These are phyloP conservation scores for Beauveria brongniartii DNA, from an alignment of 2,329 filamentous ascomycete genomes.

Conservation along the genomic window DNA sequence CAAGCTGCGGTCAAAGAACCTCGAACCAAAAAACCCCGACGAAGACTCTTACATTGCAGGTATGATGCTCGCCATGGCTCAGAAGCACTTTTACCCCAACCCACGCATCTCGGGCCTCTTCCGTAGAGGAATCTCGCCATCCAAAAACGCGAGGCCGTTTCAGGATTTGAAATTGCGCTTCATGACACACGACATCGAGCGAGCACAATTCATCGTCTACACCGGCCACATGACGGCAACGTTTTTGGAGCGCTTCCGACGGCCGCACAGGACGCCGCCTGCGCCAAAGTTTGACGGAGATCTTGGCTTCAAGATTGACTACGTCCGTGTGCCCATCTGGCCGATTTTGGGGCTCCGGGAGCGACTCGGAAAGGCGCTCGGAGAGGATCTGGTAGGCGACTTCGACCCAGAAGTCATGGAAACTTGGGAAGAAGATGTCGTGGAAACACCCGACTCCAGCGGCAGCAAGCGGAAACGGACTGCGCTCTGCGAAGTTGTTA, in stretches of 20 bases:
- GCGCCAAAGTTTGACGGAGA: constrained; percentile 18
- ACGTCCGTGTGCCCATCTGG: constrained; percentile 43
- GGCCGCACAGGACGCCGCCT: constrained; percentile 33
- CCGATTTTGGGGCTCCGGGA: constrained; percentile 48
- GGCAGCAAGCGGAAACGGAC: constrained; percentile 28
- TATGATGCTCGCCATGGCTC: constrained; percentile 49
- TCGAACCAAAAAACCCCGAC: constrained; percentile 39
- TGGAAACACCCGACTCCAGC: constrained; percentile 23
- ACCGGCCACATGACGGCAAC: constrained; percentile 38
- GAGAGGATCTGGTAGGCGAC: constrained; percentile 39
- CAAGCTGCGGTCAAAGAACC: constrained; percentile 35
- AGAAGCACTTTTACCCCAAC: constrained; percentile 40
- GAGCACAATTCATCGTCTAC: constrained; percentile 46
- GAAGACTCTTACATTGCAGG: constrained; percentile 46
- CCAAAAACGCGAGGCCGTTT: constrained; percentile 25
- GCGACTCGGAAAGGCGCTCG: constrained; percentile 45
- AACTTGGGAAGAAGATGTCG: constrained; percentile 33
- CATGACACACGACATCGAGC: constrained; percentile 41
- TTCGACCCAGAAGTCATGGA: constrained; percentile 34
- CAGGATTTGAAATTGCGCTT: constrained; percentile 42
- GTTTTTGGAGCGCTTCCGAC: constrained; percentile 42
- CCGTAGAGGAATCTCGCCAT: constrained; percentile 21
- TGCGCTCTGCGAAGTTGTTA: constrained; percentile 29
- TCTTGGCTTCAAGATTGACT: constrained; percentile 36
- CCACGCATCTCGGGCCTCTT: constrained; percentile 13